phyloP scores from a whole-genome alignment of 1,284 basidiomycete genomes.

The Leccinum proximum region DNA sequence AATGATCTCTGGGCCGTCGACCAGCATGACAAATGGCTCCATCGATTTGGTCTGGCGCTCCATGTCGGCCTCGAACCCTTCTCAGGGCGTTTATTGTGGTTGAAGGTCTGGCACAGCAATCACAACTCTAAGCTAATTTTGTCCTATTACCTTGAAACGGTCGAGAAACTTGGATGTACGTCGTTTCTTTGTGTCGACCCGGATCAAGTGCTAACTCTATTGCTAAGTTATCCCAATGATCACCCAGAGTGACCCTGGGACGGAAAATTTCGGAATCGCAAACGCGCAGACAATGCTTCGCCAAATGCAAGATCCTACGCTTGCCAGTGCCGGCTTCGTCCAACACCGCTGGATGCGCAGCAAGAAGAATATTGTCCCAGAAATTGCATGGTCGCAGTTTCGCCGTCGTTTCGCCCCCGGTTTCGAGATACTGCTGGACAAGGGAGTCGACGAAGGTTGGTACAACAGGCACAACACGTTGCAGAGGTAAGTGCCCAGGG shows the following conservation, averaged over 20 bases:
- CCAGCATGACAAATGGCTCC: too few species aligned
- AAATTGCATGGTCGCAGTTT: slow-evolving; percentile 6
- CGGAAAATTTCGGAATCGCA: slow-evolving; percentile 14
- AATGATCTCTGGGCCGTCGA: neutral
- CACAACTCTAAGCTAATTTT: slow-evolving; percentile 4
- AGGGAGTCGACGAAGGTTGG: too few species aligned
- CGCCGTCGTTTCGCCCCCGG: neutral
- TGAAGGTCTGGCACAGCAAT: slow-evolving; percentile 8
- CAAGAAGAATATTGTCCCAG: neutral
- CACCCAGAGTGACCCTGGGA: too few species aligned
- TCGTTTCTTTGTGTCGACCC: too few species aligned
- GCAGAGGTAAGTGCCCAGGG: too few species aligned
- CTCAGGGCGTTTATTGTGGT: neutral
- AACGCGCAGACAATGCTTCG: slow-evolving; percentile 15
- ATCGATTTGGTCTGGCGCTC: too few species aligned
- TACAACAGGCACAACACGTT: too few species aligned
- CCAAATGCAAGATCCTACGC: neutral
- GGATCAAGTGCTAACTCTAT: too few species aligned
- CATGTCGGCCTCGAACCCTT: neutral
- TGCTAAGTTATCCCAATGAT: too few species aligned
- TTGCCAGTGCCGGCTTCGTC: too few species aligned
- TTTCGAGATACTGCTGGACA: neutral
- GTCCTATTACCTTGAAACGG: neutral
- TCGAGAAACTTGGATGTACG: too few species aligned
- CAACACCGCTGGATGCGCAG: slow-evolving; percentile 3